A percentile compares a stretch with the other conserved stretches of the same genome.
Evolutionary conservation across 2,329 filamentous ascomycete genomes (phyloP).

Genomic region (Colletotrichum phormii): DNA sequence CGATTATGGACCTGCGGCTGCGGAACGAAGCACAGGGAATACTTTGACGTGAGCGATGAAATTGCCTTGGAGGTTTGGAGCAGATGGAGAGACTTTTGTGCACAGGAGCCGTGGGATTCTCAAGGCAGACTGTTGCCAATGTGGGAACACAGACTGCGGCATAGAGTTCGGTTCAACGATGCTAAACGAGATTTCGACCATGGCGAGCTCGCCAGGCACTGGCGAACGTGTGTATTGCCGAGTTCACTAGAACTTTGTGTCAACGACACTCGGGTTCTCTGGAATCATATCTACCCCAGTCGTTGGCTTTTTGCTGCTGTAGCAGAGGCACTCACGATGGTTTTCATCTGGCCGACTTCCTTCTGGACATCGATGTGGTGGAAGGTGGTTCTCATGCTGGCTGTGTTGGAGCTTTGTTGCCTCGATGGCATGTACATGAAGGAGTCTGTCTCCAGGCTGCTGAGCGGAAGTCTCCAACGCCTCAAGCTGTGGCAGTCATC

Average conservation of each 20-base stretch:
- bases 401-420: not conserved
- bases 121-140: not conserved
- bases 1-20: not conserved
- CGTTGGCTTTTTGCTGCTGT: not conserved
- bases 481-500: not conserved
- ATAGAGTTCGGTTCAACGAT: not conserved
- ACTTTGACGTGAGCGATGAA: slow-evolving; percentile 13
- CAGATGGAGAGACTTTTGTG: slow-evolving; percentile 18
- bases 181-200: not conserved
- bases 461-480: not conserved
- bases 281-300: not conserved
- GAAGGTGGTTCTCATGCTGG: not conserved
- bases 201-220: not conserved
- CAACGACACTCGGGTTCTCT: not conserved
- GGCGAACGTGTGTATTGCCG: not conserved
- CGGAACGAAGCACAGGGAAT: not conserved
- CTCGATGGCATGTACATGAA: not conserved
- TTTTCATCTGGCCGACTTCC: not conserved
- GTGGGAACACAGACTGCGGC: slow-evolving; percentile 1
- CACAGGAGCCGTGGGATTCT: not conserved
- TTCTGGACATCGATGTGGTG: not conserved
- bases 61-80: not conserved
- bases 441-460: not conserved
- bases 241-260: not conserved
- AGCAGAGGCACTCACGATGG: not conserved